Base-by-base conservation (phyloP, 73 alveolate genomes). In the Blepharisma japonicum region DNA sequence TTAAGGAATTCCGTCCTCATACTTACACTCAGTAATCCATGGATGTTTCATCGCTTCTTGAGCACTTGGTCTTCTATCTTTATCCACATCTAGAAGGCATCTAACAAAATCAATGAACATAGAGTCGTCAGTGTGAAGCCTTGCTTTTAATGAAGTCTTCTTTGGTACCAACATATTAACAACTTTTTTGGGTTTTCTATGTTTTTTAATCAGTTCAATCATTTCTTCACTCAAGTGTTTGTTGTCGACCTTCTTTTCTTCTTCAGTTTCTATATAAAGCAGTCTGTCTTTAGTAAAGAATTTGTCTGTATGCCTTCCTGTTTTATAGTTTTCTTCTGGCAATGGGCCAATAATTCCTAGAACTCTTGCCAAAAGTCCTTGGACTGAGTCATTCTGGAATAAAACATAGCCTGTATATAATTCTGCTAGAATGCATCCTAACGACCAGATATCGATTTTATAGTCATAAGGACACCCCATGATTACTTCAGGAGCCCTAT, bases 401-500 rank as follows among this genome's bases (percentile, higher is more conserved):
- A 94, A 87, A 23, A 96, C 99, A 79, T 91, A 90, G 55, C 99
- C 99, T 21, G 99, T 94, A 90, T 86, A 94, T 21, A 96, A 91
- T 88, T 96, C 99, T 11, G 99, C 99, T 21, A 96, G 71, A 72
- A 96, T 96, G 83, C 99, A 96, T 27, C 99, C 99, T 54, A 96
- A 83, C 55, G 94, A 78, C 99, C 99, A 96, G 74, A 96, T 89
- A 86, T 96, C 99, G 14, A 96, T 91, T 87, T 94, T 94, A 88
- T 90, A 94, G 88, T 93, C 97, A 68, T 96, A 96, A 48, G 90
- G 88, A 78, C 98, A 95, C 45, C 99, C 99, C 55, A 96, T 88
- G 79, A 96, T 96, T 51, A 96, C 99, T 84, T 96, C 99, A 6
- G 99, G 99, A 20, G 99, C 99, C 32, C 99, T 79, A 68, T 96